Base-by-base conservation (phyloP, 805 yeast genomes). In the Teunomyces cretensis region DNA sequence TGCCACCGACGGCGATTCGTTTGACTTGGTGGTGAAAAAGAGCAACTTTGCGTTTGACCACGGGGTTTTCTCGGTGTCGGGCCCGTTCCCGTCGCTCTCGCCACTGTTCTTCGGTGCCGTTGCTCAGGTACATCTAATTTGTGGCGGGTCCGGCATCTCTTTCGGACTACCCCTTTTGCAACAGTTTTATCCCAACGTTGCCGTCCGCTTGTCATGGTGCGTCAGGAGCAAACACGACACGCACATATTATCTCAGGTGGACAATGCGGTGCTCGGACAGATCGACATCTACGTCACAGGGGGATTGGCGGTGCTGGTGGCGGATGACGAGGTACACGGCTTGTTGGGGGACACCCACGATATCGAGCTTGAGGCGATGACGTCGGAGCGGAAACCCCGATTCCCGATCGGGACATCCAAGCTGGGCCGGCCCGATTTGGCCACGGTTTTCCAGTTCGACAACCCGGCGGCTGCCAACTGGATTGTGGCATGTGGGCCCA, bases 121-220 rank as follows among this genome's bases (percentile, higher is more conserved):
- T 0, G 75, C 74, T 28, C 74, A 76, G 32, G 75, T 81, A 1
- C 58, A 69, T 12, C 71, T 85, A 14, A 69, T 85, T 1, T 78
- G 84, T 50, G 92, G 91, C 11, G 94, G 94, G 0, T 79, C 88
- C 1, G 91, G 92, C 1, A 75, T 86, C 9, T 81, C 90, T 0
- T 76, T 76, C 43, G 86, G 84, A 3, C 49, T 83, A 8, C 82
- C 86, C 0, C 33, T 83, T 1, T 76, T 70, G 54, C 70, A 71
- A 39, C 64, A 73, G 45, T 65, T 80, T 39, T 58, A 60, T 50
- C 8, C 52, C 45, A 13, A 49, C 7, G 50, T 49, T 1, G 15
- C 61, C 50, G 54, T 78, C 1, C 65, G 67, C 16, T 57, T 83
- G 42, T 60, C 76, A 6, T 85, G 92, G 92, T 65, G 81, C 16